These are phyloP conservation scores for Erodium maritimum DNA, from an alignment of 345 rosid species.

Conservation along the genomic window DNA sequence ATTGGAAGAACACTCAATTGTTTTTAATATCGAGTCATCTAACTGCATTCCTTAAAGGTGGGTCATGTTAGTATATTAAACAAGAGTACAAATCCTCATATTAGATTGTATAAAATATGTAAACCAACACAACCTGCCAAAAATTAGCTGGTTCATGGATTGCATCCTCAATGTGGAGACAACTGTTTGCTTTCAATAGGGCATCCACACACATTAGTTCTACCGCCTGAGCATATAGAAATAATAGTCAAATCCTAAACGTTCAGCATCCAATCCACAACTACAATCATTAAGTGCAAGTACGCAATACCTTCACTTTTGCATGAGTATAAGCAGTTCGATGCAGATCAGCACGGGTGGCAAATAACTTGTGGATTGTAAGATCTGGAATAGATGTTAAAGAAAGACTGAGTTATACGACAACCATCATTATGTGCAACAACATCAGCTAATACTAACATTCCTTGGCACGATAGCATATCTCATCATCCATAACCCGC, in stretches of 20 bases:
- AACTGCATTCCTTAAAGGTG: constrained; percentile 34
- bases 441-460: constrained; percentile 39
- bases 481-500: constrained; percentile 83
- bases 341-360: constrained; percentile 86
- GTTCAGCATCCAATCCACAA: not conserved
- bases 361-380: constrained; percentile 63
- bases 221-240: constrained; percentile 43
- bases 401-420: constrained; percentile 3
- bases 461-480: constrained; percentile 92
- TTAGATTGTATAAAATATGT: not conserved
- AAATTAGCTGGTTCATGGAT: constrained; percentile 64
- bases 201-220: constrained; percentile 94
- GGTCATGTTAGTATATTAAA: not conserved
- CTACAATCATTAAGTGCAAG: not conserved
- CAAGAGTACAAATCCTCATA: not conserved
- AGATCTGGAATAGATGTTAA: constrained; percentile 41
- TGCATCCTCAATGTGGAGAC: constrained; percentile 44
- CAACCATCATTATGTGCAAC: constrained; percentile 6
- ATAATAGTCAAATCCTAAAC: not conserved
- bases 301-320: constrained; percentile 71
- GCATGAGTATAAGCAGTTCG: constrained; percentile 86
- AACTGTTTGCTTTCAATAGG: constrained; percentile 57
- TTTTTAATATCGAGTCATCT: constrained; percentile 74
- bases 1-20: constrained; percentile 67
- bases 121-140: constrained; percentile 54